Percentiles rank a stretch among this genome's conserved stretches.
Evolutionary conservation across 768 basidiomycete genomes (phyloP).

Genomic region (Termitomyces sp.): DNA sequence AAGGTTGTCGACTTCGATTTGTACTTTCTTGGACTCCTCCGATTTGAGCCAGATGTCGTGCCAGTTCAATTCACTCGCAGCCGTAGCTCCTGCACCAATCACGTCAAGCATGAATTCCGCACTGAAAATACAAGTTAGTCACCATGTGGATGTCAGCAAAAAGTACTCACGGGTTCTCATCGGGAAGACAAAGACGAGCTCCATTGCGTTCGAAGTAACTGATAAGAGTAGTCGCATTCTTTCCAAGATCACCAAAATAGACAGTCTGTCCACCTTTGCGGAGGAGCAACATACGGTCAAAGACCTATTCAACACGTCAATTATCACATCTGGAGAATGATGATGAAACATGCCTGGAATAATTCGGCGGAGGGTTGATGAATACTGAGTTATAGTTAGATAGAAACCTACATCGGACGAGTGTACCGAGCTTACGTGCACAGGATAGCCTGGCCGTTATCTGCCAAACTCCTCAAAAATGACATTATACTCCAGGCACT

Average conservation of each 20-base stretch:
- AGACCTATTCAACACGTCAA: slow-evolving; percentile 35
- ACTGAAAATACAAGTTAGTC: slow-evolving; percentile 21
- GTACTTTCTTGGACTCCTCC: slow-evolving; percentile 34
- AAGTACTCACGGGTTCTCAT: slow-evolving; percentile 66
- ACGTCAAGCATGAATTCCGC: slow-evolving; percentile 68
- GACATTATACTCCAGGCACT: slow-evolving; percentile 80
- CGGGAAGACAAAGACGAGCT: slow-evolving; percentile 51
- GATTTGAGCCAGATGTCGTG: slow-evolving; percentile 51
- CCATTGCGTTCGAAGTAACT: slow-evolving; percentile 76
- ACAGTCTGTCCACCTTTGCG: slow-evolving; percentile 75
- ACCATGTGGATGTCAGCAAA: neutral
- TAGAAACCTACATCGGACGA: neutral
- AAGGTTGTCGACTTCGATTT: slow-evolving; percentile 42
- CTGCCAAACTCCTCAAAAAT: slow-evolving; percentile 73
- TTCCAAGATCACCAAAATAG: slow-evolving; percentile 72
- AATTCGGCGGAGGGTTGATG: slow-evolving; percentile 79
- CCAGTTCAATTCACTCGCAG: slow-evolving; percentile 56
- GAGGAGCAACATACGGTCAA: slow-evolving; percentile 72
- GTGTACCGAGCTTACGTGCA: slow-evolving; percentile 58
- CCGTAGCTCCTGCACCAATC: slow-evolving; percentile 72
- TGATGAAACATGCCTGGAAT: slow-evolving; percentile 46
- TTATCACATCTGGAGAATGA: neutral
- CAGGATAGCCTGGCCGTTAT: slow-evolving; percentile 81
- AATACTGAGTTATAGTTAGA: slow-evolving; percentile 27
- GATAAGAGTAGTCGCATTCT: slow-evolving; percentile 58